Percentiles rank a stretch among this genome's conserved stretches.
phyloP scores from a whole-genome alignment of 192 early-diverging fungal genomes.

The Backusella sp. region DNA sequence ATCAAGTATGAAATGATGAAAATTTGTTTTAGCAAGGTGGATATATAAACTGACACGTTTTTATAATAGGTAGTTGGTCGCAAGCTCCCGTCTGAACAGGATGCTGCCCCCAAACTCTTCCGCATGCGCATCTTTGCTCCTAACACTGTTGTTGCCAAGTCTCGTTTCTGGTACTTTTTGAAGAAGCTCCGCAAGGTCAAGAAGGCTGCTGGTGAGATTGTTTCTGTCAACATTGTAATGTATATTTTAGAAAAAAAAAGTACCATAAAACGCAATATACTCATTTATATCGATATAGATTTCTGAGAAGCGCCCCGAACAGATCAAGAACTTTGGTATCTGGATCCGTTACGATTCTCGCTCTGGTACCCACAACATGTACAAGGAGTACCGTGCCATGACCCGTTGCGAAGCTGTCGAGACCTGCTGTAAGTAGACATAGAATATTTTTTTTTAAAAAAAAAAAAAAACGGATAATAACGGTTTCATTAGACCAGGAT shows the following conservation, averaged over 20 bases:
- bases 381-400: constrained; percentile 99
- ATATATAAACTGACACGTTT: background rate
- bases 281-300: constrained; percentile 52
- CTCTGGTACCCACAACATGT: constrained; percentile 99
- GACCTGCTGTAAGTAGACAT: constrained; percentile 46
- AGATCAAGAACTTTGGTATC: constrained; percentile 98
- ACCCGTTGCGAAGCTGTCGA: constrained; percentile 72
- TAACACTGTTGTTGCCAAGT: constrained; percentile 98
- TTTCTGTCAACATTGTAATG: constrained; percentile 78
- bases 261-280: background rate
- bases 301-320: constrained; percentile 89
- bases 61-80: constrained; percentile 85
- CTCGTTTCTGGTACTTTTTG: constrained; percentile 99
- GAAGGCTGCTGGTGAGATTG: constrained; percentile 98
- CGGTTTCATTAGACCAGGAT: constrained; percentile 76
- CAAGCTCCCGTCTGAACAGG: constrained; percentile 89
- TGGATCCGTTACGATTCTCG: constrained; percentile 99
- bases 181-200: constrained; percentile 99
- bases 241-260: no score
- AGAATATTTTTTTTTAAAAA: no score
- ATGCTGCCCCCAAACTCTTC: constrained; percentile 91
- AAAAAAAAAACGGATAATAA: background rate
- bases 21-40: background rate
- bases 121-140: constrained; percentile 99
- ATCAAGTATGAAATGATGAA: background rate